Evolutionary conservation across 345 rosid species (phyloP), one percentile per base, ranked within the genome.

Genomic region (Murraya paniculata): DNA sequence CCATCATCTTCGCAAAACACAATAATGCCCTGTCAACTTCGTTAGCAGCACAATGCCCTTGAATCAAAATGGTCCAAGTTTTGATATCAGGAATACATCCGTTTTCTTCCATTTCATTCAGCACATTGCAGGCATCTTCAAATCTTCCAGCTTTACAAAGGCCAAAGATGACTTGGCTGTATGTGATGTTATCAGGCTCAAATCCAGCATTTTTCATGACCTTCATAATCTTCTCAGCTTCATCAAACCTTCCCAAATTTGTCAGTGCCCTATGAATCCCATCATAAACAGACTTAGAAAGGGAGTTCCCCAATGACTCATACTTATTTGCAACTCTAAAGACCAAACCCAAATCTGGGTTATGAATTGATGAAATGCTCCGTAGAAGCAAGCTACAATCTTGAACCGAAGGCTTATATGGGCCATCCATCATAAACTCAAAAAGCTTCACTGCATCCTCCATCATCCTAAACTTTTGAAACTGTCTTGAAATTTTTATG

Each of bases 11-110:
- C 16, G 90, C 89, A 68, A 91, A 88, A 80, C 86, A 85, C 66
- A 77, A 66, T 7, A 93, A 85, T 33, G 95, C 98, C 77, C 83
- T 80, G 28, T 89, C 95, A 2, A 91, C 74, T 85, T 90, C 86
- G 57, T 82, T 79, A 77, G 91, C 92, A 73, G 60, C 87, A 83
- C 92, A 95, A 72, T 87, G 93, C 57, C 97, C 97, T 82, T 92
- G 90, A 79, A 93, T 95, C 85, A 95, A 87, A 80, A 92, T 88
- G 50, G 98, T 95, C 98, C 98, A 95, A 6, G 94, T 95, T 81
- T 85, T 93, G 71, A 92, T 82, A 72, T 93, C 98, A 0, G 97
- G 92, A 57, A 58, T 38, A 39, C 97, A 92, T 33, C 92, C 91
- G 24, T 80, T 66, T 33, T 80, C 87, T 82, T 90, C 97, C 97